Percentiles rank a stretch among this genome's conserved stretches.
Conservation (phyloP, 2,329 filamentous ascomycete genomes). For the Cytospora chrysosperma region DNA sequence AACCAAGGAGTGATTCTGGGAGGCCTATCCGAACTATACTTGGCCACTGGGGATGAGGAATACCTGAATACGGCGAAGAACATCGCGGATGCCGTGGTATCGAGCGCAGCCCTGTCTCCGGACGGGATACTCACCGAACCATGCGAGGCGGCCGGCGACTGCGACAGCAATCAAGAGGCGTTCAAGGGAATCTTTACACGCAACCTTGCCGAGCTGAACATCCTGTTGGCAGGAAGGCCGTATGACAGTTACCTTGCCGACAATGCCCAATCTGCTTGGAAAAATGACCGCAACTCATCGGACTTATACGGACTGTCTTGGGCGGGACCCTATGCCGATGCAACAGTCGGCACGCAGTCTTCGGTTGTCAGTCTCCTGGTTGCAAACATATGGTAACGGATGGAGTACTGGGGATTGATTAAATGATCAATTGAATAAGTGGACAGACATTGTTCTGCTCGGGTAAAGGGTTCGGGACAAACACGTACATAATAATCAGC, state of each 20-base stretch:
- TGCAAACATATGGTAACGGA: conserved; percentile 16
- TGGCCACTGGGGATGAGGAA: conserved; percentile 41
- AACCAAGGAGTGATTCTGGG: conserved; percentile 60
- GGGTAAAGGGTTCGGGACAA: no score
- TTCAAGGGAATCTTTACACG: conserved; percentile 73
- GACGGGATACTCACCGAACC: conserved; percentile 49
- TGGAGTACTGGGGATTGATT: neutral
- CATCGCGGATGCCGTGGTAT: conserved; percentile 56
- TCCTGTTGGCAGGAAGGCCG: conserved; percentile 18
- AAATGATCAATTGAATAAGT: no score
- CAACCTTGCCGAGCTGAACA: conserved; percentile 60
- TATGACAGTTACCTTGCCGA: conserved; percentile 27
- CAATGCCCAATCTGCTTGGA: conserved; percentile 28
- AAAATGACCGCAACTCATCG: conserved; percentile 16
- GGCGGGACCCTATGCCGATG: conserved; percentile 27
- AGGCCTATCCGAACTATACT: conserved; percentile 51
- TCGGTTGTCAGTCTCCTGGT: conserved; percentile 23
- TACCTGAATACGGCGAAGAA: conserved; percentile 43
- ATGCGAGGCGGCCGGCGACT: conserved; percentile 47
- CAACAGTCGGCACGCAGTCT: conserved; percentile 21
- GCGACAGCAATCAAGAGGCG: conserved; percentile 50
- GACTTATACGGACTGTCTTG: conserved; percentile 30
- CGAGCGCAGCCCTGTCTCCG: conserved; percentile 35
- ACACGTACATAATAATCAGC: no score
- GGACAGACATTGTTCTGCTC: no score